Percentiles rank a stretch among this genome's conserved stretches.
phyloP scores from a whole-genome alignment of 163 green algal species.

The Scenedesmus sp. region DNA sequence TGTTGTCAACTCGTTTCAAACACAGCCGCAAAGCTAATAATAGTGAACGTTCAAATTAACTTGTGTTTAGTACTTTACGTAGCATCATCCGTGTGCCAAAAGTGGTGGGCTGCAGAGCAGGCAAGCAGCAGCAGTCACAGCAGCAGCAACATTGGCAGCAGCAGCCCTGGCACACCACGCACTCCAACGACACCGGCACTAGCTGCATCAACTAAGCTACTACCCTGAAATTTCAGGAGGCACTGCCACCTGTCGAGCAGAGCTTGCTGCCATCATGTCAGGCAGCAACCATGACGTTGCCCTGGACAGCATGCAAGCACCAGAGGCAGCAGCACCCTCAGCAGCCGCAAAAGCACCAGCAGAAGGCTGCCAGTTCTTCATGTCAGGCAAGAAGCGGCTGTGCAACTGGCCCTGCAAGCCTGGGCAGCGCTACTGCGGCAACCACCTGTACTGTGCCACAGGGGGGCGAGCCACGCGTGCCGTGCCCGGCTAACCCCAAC shows the following conservation, averaged over 20 bases:
- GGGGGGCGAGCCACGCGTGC: slow-evolving; percentile 57
- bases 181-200: background rate
- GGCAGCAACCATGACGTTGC: background rate
- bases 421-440: slow-evolving; percentile 70
- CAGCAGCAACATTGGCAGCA: background rate
- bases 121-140: background rate
- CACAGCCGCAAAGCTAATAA: no score
- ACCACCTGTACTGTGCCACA: slow-evolving; percentile 61
- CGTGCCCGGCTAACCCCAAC: slow-evolving; percentile 70
- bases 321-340: background rate
- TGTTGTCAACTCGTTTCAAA: no score
- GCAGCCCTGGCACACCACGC: background rate
- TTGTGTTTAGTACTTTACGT: no score
- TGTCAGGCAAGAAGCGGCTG: slow-evolving; percentile 64
- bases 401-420: slow-evolving; percentile 68
- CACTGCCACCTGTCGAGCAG: background rate
- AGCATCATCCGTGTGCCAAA: background rate
- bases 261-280: background rate
- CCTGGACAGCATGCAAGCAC: background rate
- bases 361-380: slow-evolving; percentile 61
- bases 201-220: background rate
- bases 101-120: background rate
- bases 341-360: slow-evolving; percentile 18
- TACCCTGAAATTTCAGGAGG: background rate
- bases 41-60: background rate